Conservation (phyloP, 306 rosid species). For the Quercus rubra region DNA sequence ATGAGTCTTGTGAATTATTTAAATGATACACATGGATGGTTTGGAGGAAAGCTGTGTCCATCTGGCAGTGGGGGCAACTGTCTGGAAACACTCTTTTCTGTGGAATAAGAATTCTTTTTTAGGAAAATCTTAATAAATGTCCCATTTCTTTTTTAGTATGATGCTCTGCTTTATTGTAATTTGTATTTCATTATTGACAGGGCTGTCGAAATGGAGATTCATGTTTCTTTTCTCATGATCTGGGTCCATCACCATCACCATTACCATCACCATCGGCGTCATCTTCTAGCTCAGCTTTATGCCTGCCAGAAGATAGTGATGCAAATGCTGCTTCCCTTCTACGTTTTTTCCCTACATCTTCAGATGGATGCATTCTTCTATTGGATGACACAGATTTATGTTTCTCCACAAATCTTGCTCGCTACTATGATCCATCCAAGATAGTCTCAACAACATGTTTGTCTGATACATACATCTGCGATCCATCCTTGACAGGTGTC, state of each 20-base stretch:
- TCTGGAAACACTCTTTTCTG: not conserved
- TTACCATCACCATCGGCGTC: slow-evolving; percentile 22
- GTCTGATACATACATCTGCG: slow-evolving; percentile 38
- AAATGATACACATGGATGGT: no score
- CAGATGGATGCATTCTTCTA: slow-evolving; percentile 54
- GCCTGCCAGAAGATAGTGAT: slow-evolving; percentile 48
- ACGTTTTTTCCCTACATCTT: slow-evolving; percentile 37
- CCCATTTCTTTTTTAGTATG: not conserved
- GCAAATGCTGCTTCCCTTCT: slow-evolving; percentile 46
- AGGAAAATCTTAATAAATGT: not conserved
- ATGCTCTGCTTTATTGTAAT: not conserved
- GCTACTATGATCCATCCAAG: slow-evolving; percentile 49
- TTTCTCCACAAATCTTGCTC: slow-evolving; percentile 47
- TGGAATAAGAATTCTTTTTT: not conserved
- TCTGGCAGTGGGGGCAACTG: not conserved
- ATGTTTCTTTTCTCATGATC: slow-evolving; percentile 65
- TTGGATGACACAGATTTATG: slow-evolving; percentile 61
- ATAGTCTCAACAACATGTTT: slow-evolving; percentile 61
- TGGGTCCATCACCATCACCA: slow-evolving; percentile 19
- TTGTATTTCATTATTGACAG: slow-evolving; percentile 31
- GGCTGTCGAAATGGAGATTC: slow-evolving; percentile 78
- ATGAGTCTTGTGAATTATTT: no score
- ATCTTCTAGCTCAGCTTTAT: slow-evolving; percentile 31
- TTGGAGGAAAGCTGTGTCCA: no score
- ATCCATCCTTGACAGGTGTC: slow-evolving; percentile 44